Percentiles rank a stretch among this genome's conserved stretches.
Conservation (phyloP, 208 protist genomes). For the Trypanosoma platydactyli region DNA sequence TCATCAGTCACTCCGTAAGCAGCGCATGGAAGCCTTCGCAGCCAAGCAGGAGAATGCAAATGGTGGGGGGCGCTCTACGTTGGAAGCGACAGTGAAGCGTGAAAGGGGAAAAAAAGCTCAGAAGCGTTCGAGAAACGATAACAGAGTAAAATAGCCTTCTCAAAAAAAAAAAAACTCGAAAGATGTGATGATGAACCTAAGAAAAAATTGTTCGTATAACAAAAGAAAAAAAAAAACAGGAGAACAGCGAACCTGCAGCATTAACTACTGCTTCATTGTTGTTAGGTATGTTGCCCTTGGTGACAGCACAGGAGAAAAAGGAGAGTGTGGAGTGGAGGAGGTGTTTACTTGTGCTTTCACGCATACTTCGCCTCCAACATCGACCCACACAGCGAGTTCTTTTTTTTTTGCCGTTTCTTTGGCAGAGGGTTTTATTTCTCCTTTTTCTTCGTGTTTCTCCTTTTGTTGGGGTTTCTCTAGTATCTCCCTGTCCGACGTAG, state of each 20-base stretch:
- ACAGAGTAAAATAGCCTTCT: slow-evolving; percentile 7
- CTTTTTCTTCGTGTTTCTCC: slow-evolving; percentile 2
- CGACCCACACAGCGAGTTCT: no score
- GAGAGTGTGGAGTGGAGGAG: no score
- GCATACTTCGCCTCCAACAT: no score
- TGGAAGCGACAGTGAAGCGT: slow-evolving; percentile 59
- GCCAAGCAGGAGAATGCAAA: slow-evolving; percentile 56
- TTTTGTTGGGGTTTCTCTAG: background rate
- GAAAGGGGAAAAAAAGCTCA: slow-evolving; percentile 31
- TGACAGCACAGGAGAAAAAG: no score
- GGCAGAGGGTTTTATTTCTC: slow-evolving; percentile 1
- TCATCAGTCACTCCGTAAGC: slow-evolving; percentile 71
- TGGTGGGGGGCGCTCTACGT: slow-evolving; percentile 66
- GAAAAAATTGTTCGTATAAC: background rate
- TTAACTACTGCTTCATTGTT: no score
- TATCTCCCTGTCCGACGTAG: background rate
- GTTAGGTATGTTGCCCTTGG: no score
- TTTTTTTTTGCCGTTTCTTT: background rate
- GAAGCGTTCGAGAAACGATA: slow-evolving; percentile 33
- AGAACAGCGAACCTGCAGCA: background rate
- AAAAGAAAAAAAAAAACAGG: slow-evolving; percentile 7
- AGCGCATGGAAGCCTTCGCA: slow-evolving; percentile 72
- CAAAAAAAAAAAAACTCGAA: background rate
- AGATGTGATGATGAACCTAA: background rate
- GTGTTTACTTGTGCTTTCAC: no score